phyloP scores from a whole-genome alignment of 106 monocot genomes.

The Posidonia australis region DNA sequence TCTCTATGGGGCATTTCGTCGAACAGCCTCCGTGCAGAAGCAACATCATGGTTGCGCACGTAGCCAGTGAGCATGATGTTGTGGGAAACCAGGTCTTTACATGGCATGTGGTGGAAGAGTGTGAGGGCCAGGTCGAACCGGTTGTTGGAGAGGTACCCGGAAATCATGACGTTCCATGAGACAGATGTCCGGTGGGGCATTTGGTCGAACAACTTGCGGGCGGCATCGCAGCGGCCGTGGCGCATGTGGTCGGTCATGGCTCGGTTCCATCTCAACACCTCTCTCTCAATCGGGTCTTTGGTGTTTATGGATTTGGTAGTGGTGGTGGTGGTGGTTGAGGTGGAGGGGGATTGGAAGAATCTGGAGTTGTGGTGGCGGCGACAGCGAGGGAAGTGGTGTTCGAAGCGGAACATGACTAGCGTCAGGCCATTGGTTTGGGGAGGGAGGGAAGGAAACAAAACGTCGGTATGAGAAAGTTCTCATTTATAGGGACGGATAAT shows the following conservation, averaged over 20 bases:
- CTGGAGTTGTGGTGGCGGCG: too few species aligned
- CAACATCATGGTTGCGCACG: slow-evolving; percentile 24
- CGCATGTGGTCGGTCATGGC: slow-evolving; percentile 42
- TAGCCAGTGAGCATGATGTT: slow-evolving; percentile 50
- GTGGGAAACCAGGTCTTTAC: slow-evolving; percentile 36
- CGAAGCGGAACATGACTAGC: too few species aligned
- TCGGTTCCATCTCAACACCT: slow-evolving; percentile 34
- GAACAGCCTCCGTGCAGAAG: slow-evolving; percentile 34
- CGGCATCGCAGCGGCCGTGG: slow-evolving; percentile 25
- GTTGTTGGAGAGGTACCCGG: slow-evolving; percentile 39
- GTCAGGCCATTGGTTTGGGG: too few species aligned
- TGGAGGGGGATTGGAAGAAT: too few species aligned
- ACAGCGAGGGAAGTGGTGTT: too few species aligned
- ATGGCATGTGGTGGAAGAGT: slow-evolving; percentile 34
- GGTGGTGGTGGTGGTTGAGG: too few species aligned
- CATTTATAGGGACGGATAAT: too few species aligned
- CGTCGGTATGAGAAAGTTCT: too few species aligned
- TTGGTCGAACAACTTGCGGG: slow-evolving; percentile 31
- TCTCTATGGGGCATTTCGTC: slow-evolving; percentile 44
- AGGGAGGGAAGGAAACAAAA: too few species aligned
- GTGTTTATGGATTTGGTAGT: too few species aligned
- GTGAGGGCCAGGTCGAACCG: slow-evolving; percentile 21
- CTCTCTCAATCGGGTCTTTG: background rate
- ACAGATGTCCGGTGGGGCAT: slow-evolving; percentile 41
- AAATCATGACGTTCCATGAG: slow-evolving; percentile 50